Evolutionary conservation across 176 grass and related monocot species (phyloP).

Genomic region (Calamus simplicifolius): DNA sequence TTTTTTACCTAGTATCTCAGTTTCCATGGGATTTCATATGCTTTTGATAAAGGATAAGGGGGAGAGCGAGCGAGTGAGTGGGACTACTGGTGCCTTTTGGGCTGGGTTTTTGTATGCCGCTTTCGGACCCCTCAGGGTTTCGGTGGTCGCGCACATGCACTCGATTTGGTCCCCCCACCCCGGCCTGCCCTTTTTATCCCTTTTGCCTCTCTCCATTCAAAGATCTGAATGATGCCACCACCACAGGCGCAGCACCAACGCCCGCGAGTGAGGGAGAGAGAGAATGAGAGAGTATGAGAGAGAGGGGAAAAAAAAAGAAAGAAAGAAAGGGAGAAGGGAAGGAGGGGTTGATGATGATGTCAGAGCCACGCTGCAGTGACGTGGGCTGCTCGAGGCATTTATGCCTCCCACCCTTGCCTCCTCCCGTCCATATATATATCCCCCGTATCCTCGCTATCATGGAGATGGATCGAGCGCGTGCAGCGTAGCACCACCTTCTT

Average conservation of each 20-base stretch:
- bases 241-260: constrained; percentile 6
- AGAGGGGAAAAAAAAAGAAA: too few relatives aligned
- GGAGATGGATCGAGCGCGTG: not conserved
- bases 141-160: constrained; percentile 6
- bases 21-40: too few relatives aligned
- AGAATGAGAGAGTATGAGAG: not conserved
- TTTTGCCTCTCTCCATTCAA: constrained; percentile 4
- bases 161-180: constrained; percentile 12
- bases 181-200: not conserved
- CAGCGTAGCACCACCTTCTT: not conserved
- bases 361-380: not conserved
- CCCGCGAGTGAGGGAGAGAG: not conserved
- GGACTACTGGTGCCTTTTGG: not conserved
- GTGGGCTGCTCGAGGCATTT: not conserved
- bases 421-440: not conserved
- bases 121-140: not conserved
- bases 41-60: too few relatives aligned
- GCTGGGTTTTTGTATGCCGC: too few relatives aligned
- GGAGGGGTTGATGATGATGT: not conserved
- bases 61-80: not conserved
- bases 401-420: too few relatives aligned
- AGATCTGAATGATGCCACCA: constrained; percentile 13
- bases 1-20: not conserved
- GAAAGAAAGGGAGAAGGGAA: not conserved
- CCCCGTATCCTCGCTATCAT: not conserved